A percentile compares a stretch with the other conserved stretches of the same genome.
These are phyloP conservation scores for Starmerella powellii DNA, from an alignment of 805 yeast species.

Conservation along the genomic window DNA sequence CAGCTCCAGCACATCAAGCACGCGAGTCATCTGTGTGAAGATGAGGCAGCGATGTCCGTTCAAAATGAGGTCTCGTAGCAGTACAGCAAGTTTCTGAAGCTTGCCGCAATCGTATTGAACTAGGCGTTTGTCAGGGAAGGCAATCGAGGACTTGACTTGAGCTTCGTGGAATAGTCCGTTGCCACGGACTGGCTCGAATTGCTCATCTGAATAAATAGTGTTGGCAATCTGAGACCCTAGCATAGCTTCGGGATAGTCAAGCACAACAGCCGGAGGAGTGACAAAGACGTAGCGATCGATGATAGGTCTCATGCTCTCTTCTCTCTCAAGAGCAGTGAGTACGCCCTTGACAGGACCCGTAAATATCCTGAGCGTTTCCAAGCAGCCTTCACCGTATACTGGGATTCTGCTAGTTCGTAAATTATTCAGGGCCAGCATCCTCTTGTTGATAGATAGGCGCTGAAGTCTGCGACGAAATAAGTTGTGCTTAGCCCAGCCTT, in stretches of 20 bases:
- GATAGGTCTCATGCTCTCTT: conserved; percentile 34
- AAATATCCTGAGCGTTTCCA: conserved; percentile 26
- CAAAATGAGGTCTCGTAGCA: conserved; percentile 65
- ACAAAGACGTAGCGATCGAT: conserved; percentile 72
- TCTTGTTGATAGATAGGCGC: conserved; percentile 38
- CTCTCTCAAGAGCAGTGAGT: conserved; percentile 26
- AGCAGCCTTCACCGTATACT: conserved; percentile 49
- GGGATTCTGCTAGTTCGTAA: conserved; percentile 58
- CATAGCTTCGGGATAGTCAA: conserved; percentile 41
- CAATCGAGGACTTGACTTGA: conserved; percentile 78
- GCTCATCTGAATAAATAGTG: conserved; percentile 3
- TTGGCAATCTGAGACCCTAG: conserved; percentile 15
- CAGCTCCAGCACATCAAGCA: conserved; percentile 82
- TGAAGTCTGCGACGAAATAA: conserved; percentile 42
- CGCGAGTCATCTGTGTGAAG: conserved; percentile 97
- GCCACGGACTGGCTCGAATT: conserved; percentile 24
- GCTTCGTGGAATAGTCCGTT: conserved; percentile 60
- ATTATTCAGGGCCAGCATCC: conserved; percentile 53
- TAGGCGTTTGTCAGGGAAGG: conserved; percentile 89
- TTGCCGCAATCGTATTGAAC: conserved; percentile 96
- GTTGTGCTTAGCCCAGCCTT: conserved; percentile 47
- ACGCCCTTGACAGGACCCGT: conserved; percentile 17
- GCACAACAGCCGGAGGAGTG: conserved; percentile 74
- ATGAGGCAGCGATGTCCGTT: conserved; percentile 90
- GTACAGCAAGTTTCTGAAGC: conserved; percentile 65